phyloP scores from a whole-genome alignment of 2,329 filamentous ascomycete species.

The Cytospora mali region DNA sequence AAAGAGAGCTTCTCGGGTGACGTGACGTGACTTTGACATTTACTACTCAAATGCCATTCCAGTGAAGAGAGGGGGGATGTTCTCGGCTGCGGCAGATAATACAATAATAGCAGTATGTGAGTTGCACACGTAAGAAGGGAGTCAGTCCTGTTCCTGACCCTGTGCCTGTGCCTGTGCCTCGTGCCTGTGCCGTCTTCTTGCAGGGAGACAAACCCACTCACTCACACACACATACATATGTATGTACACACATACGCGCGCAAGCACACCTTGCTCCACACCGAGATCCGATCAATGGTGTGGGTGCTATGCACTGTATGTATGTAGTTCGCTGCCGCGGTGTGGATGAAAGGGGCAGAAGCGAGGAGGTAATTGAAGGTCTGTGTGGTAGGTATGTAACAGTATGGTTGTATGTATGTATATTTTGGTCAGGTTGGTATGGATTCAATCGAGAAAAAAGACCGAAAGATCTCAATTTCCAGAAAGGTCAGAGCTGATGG shows the following conservation, averaged over 20 bases:
- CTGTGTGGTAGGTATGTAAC: not conserved
- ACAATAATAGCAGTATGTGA: not conserved
- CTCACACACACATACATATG: not conserved
- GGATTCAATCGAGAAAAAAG: not conserved
- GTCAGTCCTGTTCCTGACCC: not conserved
- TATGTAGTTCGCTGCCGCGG: not conserved
- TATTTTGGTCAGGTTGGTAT: too few species aligned
- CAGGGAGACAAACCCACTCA: not conserved
- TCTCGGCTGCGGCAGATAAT: not conserved
- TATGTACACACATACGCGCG: not conserved
- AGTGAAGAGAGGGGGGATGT: not conserved
- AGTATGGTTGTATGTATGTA: not conserved
- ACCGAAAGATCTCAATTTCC: not conserved
- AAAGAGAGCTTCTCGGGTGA: not conserved
- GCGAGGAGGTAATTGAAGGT: not conserved
- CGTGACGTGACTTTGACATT: slow-evolving; percentile 1
- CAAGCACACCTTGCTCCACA: not conserved
- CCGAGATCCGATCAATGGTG: slow-evolving; percentile 12
- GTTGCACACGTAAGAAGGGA: not conserved
- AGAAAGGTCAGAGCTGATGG: not conserved
- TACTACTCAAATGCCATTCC: not conserved
- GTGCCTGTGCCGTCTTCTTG: not conserved
- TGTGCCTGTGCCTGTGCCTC: not conserved
- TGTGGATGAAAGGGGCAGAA: slow-evolving; percentile 1
- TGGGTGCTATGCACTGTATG: too few species aligned